Percentiles rank a stretch among this genome's conserved stretches.
Conservation (phyloP, 2,329 filamentous ascomycete genomes). For the Dissoconium aciculare region DNA sequence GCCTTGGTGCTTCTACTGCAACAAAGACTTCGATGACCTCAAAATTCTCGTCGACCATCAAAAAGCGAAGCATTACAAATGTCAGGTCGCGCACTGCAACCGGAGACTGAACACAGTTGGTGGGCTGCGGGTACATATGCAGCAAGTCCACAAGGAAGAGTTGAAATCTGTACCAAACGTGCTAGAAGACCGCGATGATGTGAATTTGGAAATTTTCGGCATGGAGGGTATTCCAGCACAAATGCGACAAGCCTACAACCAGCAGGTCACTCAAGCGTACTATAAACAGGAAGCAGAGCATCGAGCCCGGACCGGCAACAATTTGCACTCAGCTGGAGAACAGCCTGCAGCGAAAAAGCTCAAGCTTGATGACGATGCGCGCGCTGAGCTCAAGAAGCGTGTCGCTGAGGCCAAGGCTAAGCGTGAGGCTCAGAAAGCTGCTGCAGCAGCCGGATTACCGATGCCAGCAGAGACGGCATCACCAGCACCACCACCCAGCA, state of each 20-base stretch:
- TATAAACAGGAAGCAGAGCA: slow-evolving; percentile 75
- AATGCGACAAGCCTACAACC: slow-evolving; percentile 65
- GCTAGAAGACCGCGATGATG: slow-evolving; percentile 65
- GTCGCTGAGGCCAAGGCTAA: slow-evolving; percentile 3
- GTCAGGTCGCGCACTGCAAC: slow-evolving; percentile 57
- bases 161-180: slow-evolving; percentile 83
- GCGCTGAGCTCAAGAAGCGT: slow-evolving; percentile 5
- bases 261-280: slow-evolving; percentile 71
- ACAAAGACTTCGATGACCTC: slow-evolving; percentile 93
- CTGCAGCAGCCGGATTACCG: slow-evolving; percentile 1
- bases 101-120: slow-evolving; percentile 85
- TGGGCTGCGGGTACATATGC: slow-evolving; percentile 92
- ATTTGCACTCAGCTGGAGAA: slow-evolving; percentile 37
- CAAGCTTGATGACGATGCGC: slow-evolving; percentile 3
- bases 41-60: slow-evolving; percentile 96
- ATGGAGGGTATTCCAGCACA: slow-evolving; percentile 94
- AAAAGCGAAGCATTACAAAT: slow-evolving; percentile 99
- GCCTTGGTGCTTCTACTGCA: slow-evolving; percentile 99
- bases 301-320: slow-evolving; percentile 69
- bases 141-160: slow-evolving; percentile 94
- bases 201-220: slow-evolving; percentile 92
- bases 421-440: slow-evolving; percentile 2
- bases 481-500: not conserved
- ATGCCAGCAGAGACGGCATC: not conserved
- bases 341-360: slow-evolving; percentile 2